Conservation (phyloP, 176 grass and related monocot species). For the Bolboschoenus planiculmis region DNA sequence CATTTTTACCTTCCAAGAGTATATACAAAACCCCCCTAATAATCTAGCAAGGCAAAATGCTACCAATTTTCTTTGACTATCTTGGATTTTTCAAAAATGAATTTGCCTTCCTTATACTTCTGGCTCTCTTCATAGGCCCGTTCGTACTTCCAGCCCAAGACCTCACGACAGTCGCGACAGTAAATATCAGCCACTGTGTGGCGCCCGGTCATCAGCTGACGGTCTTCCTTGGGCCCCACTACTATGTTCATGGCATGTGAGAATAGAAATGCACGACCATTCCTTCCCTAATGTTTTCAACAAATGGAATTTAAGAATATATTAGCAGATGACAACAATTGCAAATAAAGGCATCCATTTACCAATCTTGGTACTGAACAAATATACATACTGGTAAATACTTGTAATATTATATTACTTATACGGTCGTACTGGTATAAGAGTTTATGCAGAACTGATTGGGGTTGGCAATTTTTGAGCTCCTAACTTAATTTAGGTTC, state of each 20-base stretch:
- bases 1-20: not conserved
- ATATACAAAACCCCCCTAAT: not conserved
- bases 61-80: slow-evolving; percentile 78
- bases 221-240: slow-evolving; percentile 54
- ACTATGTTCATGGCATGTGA: slow-evolving; percentile 74
- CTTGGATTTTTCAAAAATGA: slow-evolving; percentile 82
- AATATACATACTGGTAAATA: not conserved
- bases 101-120: slow-evolving; percentile 84
- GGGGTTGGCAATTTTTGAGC: not conserved
- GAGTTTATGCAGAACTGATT: not conserved
- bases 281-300: slow-evolving; percentile 35
- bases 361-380: not conserved
- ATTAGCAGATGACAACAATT: not conserved
- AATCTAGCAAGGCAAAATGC: not conserved
- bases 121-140: slow-evolving; percentile 59
- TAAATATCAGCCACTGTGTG: slow-evolving; percentile 68
- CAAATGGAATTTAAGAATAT: not conserved
- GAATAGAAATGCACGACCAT: slow-evolving; percentile 63
- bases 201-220: slow-evolving; percentile 56
- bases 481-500: not conserved
- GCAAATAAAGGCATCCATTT: not conserved
- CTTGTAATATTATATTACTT: not conserved
- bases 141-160: slow-evolving; percentile 71
- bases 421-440: not conserved
- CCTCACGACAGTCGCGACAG: slow-evolving; percentile 53